Percentiles rank a stretch among this genome's conserved stretches.
phyloP scores from a whole-genome alignment of 2,329 filamentous ascomycete genomes.

The Xylaria sp. region DNA sequence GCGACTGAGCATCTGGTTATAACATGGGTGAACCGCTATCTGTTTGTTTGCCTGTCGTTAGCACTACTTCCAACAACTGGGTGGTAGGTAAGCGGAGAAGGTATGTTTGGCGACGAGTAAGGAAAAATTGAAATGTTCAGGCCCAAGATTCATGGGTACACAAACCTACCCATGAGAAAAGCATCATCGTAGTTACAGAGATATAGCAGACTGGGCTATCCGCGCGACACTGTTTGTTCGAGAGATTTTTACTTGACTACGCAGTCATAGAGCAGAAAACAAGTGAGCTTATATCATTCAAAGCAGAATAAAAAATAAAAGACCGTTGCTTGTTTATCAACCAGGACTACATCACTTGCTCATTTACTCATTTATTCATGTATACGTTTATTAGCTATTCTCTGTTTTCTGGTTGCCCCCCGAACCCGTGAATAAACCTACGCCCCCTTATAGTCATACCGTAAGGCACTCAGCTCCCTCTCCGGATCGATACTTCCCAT shows the following conservation, averaged over 20 bases:
- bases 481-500: constrained; percentile 76
- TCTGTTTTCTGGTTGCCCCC: neutral
- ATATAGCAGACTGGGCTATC: constrained; percentile 5
- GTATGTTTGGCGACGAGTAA: neutral
- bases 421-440: constrained; percentile 12
- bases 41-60: neutral
- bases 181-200: neutral
- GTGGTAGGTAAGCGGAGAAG: neutral
- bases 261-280: constrained; percentile 9
- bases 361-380: neutral
- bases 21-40: neutral
- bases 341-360: neutral
- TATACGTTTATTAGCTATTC: neutral
- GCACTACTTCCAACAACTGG: neutral
- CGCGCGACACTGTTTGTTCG: neutral
- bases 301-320: neutral
- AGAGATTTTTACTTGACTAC: neutral
- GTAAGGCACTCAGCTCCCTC: constrained; percentile 68
- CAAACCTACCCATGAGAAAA: neutral
- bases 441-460: constrained; percentile 75
- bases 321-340: constrained; percentile 1
- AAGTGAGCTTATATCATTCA: neutral
- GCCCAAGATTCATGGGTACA: neutral
- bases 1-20: neutral
- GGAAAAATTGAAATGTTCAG: constrained; percentile 17